Conservation (phyloP, 805 yeast species). For the Yamadazyma philogaea region DNA sequence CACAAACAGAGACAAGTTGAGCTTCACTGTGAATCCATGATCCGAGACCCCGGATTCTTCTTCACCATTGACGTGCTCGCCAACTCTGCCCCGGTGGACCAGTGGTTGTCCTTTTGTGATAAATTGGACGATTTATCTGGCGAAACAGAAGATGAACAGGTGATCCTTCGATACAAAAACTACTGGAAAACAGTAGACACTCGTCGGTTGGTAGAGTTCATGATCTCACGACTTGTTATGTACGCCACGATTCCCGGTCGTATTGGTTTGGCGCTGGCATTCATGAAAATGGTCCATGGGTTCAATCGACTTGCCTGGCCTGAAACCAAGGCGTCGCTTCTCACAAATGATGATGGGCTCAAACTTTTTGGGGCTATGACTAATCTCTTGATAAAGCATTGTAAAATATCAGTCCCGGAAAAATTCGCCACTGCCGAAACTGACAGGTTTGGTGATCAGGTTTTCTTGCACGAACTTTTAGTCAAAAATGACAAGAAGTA, state of each 20-base stretch:
- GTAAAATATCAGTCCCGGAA: constrained; percentile 4
- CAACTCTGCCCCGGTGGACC: background rate
- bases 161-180: constrained; percentile 4
- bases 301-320: constrained; percentile 1
- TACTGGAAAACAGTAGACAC: constrained; percentile 7
- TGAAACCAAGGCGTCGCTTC: background rate
- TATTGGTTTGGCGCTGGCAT: background rate
- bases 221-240: constrained; percentile 1
- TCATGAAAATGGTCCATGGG: background rate
- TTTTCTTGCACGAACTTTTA: constrained; percentile 11
- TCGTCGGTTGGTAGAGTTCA: constrained; percentile 1
- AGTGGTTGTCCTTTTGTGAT: constrained; percentile 1
- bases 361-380: constrained; percentile 8
- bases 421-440: constrained; percentile 1
- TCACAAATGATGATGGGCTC: constrained; percentile 8
- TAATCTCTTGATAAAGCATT: constrained; percentile 10
- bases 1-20: constrained; percentile 31
- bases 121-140: background rate
- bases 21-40: constrained; percentile 15
- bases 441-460: constrained; percentile 6
- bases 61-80: background rate
- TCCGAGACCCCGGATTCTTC: background rate
- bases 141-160: constrained; percentile 2
- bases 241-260: background rate
- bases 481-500: constrained; percentile 1